phyloP scores from a whole-genome alignment of 1,139 yeast genomes.

The Yamadazyma spencermartinsiae region DNA sequence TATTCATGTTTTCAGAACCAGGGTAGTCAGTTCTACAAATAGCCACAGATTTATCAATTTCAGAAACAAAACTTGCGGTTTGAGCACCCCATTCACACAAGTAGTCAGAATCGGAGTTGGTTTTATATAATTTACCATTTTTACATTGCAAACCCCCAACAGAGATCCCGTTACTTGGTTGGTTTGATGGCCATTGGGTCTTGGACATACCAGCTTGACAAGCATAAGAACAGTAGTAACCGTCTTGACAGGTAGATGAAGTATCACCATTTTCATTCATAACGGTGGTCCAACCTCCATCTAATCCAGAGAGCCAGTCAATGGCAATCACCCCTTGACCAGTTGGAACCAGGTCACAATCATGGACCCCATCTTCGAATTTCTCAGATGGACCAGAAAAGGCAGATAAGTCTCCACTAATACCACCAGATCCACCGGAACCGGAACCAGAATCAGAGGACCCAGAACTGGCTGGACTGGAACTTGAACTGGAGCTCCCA shows the following conservation, averaged over 20 bases:
- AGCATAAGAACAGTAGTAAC: constrained; percentile 93
- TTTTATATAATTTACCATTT: constrained; percentile 74
- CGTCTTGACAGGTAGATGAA: constrained; percentile 72
- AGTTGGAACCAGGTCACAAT: constrained; percentile 79
- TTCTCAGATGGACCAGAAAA: constrained; percentile 53
- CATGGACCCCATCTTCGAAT: constrained; percentile 79
- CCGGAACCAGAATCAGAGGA: constrained; percentile 18
- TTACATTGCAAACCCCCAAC: constrained; percentile 88
- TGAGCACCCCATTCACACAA: constrained; percentile 85
- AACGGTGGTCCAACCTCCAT: constrained; percentile 92
- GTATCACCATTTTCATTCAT: constrained; percentile 60
- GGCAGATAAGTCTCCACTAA: constrained; percentile 56
- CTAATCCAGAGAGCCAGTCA: constrained; percentile 65
- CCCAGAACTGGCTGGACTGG: constrained; percentile 18
- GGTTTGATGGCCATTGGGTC: constrained; percentile 91
- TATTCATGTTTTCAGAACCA: constrained; percentile 97
- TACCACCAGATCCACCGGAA: constrained; percentile 35
- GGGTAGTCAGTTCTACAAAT: constrained; percentile 98
- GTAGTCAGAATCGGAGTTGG: constrained; percentile 60
- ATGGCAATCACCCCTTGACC: constrained; percentile 89
- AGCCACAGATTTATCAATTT: constrained; percentile 67
- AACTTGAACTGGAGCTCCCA: constrained; percentile 18
- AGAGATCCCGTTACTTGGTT: constrained; percentile 84
- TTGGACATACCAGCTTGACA: constrained; percentile 96
- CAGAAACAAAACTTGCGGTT: constrained; percentile 67